Conservation (phyloP, 768 basidiomycete species). For the Boletus coccyginus region DNA sequence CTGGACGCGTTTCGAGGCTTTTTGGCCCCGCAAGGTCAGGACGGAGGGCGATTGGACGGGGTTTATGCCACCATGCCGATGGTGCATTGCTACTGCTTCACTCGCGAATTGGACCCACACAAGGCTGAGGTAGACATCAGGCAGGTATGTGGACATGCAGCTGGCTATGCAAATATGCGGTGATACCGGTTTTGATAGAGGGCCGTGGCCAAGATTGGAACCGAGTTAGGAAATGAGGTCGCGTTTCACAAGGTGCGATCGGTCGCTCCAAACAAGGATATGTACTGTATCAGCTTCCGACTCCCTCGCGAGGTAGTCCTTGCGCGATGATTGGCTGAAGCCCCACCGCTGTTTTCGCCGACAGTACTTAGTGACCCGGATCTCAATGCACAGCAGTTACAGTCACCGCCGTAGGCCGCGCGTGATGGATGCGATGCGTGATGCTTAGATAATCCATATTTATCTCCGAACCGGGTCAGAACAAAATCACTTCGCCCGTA, state of each 20-base stretch:
- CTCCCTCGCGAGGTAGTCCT: slow-evolving; percentile 50
- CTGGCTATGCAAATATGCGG: slow-evolving; percentile 1
- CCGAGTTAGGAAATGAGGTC: slow-evolving; percentile 47
- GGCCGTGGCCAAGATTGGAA: slow-evolving; percentile 64
- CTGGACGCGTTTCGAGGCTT: slow-evolving; percentile 85
- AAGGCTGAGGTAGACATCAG: slow-evolving; percentile 76
- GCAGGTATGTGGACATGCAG: slow-evolving; percentile 50
- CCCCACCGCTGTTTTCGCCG: background rate
- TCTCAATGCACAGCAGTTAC: background rate
- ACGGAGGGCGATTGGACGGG: slow-evolving; percentile 43
- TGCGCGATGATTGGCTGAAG: slow-evolving; percentile 10
- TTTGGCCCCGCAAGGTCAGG: slow-evolving; percentile 40
- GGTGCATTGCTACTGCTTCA: slow-evolving; percentile 97
- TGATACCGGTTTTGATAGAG: slow-evolving; percentile 46
- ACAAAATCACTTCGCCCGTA: slow-evolving; percentile 9
- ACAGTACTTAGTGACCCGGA: background rate
- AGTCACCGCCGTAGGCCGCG: background rate
- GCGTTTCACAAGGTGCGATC: slow-evolving; percentile 78
- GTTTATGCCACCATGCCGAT: slow-evolving; percentile 65
- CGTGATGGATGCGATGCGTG: slow-evolving; percentile 32
- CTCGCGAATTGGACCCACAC: slow-evolving; percentile 70
- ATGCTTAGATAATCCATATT: slow-evolving; percentile 30
- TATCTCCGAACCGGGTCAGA: slow-evolving; percentile 31
- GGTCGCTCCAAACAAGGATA: slow-evolving; percentile 94
- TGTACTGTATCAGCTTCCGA: slow-evolving; percentile 95